Evolutionary conservation across 73 alveolate species (phyloP), one percentile per base, ranked within the genome.

Genomic region (Paramecium caudatum): DNA sequence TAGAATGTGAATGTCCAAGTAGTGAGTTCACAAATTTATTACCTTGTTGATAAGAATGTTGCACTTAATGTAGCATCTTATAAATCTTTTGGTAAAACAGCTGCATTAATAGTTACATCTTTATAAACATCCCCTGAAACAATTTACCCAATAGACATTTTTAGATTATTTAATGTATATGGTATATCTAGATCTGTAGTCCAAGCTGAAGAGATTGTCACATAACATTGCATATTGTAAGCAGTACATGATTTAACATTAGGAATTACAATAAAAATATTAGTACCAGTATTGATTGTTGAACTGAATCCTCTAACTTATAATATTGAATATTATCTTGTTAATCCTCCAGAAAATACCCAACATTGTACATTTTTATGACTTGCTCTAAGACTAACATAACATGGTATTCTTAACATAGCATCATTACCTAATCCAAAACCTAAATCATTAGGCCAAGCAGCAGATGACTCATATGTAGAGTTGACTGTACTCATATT

Each of bases 101-200:
- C 84, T 21, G 91, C 37, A 32, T 8, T 63, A 3, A 8, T 10
- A 63, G 16, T 63, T 30, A 63, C 82, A 63, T 63, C 82, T 32
- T 63, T 63, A 63, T 33, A 30, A 63, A 63, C 82, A 30, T 25
- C 46, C 16, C 82, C 82, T 9, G 25, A 32, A 23, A 23, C 36
- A 0, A 63, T 63, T 7, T 30, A 63, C 33, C 49, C 82, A 23
- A 63, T 39, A 23, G 82, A 63, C 33, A 15, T 23, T 33, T 63
- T 63, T 27, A 82, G 34, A n/a, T 46, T 47, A 49, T 82, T 82
- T 62, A 82, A 47, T 12, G 61, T 82, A 33, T 82, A 82, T 10
- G 91, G 91, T 6, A 50, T 84, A 36, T 65, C 61, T 50, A 82
- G 55, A 5, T 82, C 91, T 6, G 91, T 47, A 33, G 91, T 82